A percentile compares a stretch with the other conserved stretches of the same genome.
Evolutionary conservation across 2,329 filamentous ascomycete genomes (phyloP).

Genomic region (Arthrobotrys iridis): DNA sequence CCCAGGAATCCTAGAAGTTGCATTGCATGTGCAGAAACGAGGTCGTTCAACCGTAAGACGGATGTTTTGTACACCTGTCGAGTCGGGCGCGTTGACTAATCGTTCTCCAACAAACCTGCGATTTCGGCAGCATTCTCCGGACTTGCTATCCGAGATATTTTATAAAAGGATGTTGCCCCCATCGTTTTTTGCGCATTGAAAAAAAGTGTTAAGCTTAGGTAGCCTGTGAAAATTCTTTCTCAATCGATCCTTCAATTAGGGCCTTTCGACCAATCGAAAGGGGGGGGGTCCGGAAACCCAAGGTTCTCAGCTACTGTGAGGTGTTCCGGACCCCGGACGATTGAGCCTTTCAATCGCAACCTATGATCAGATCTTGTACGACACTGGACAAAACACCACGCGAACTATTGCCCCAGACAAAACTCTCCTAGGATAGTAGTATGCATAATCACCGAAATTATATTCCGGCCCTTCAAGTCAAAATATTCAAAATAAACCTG

Average conservation of each 20-base stretch:
- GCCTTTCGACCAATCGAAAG: no score
- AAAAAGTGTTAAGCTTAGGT: no score
- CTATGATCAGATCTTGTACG: background rate
- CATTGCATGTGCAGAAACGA: slow-evolving; percentile 10
- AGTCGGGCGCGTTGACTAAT: slow-evolving; percentile 18
- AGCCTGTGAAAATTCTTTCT: no score
- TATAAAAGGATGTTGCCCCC: background rate
- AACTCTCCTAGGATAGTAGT: background rate
- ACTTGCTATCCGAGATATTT: background rate
- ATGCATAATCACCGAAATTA: slow-evolving; percentile 12
- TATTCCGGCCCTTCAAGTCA: background rate
- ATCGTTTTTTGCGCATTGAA: no score
- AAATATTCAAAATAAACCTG: background rate
- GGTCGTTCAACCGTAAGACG: slow-evolving; percentile 2
- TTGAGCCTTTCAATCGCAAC: no score
- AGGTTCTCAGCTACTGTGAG: no score
- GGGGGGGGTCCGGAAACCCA: no score
- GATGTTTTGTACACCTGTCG: background rate
- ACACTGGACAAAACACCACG: background rate
- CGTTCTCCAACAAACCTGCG: background rate
- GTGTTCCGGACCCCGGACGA: no score
- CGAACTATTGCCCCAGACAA: background rate
- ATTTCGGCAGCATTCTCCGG: background rate
- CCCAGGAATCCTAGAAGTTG: background rate
- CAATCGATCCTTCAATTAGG: no score